A percentile compares a stretch with the other conserved stretches of the same genome.
Evolutionary conservation across 805 yeast species (phyloP).

Genomic region (Yarrowia sp.): DNA sequence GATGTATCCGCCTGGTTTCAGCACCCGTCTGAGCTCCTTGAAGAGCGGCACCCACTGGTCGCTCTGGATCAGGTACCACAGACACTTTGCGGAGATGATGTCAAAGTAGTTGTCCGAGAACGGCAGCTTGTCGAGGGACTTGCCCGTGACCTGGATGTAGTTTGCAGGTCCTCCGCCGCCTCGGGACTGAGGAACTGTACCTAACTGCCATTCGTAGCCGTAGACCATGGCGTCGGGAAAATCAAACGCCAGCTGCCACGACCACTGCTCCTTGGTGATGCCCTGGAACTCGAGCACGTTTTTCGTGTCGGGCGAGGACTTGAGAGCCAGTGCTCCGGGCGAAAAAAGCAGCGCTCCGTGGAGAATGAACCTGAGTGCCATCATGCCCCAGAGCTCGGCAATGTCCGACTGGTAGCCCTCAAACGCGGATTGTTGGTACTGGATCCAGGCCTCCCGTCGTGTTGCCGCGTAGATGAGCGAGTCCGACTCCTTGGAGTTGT

Average conservation of each 20-base stretch:
- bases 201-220: conserved; percentile 34
- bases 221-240: conserved; percentile 36
- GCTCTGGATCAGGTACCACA: conserved; percentile 36
- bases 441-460: conserved; percentile 38
- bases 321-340: conserved; percentile 30
- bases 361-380: conserved; percentile 36
- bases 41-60: conserved; percentile 35
- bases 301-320: not conserved
- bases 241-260: conserved; percentile 40
- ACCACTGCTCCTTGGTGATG: conserved; percentile 36
- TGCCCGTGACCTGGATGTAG: conserved; percentile 36
- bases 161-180: conserved; percentile 36
- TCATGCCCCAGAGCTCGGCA: conserved; percentile 39
- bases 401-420: conserved; percentile 30
- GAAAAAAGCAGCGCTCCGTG: conserved; percentile 36
- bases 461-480: conserved; percentile 35
- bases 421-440: conserved; percentile 31
- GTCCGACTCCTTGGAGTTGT: conserved; percentile 32
- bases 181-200: conserved; percentile 26
- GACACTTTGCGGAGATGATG: conserved; percentile 36
- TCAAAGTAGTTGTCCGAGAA: conserved; percentile 39
- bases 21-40: conserved; percentile 35
- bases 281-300: conserved; percentile 35
- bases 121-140: conserved; percentile 34
- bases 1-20: conserved; percentile 39